These are phyloP conservation scores for Exophiala oligosperma DNA, from an alignment of 2,329 filamentous ascomycete genomes.

Conservation along the genomic window DNA sequence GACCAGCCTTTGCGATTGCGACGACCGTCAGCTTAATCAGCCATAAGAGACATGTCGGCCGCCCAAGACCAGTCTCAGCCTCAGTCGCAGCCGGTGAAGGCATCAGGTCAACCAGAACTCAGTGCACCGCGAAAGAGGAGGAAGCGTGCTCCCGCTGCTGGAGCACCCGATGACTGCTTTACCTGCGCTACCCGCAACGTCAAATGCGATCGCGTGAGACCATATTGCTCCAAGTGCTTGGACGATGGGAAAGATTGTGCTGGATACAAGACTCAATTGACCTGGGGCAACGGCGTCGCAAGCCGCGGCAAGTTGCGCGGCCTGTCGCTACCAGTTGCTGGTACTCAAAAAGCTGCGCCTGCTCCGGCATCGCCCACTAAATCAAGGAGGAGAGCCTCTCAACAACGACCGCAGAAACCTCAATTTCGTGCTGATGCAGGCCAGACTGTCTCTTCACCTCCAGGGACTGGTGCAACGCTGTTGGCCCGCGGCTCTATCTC, in stretches of 20 bases:
- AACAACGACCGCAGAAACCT: neutral
- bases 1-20: neutral
- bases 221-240: slow-evolving; percentile 93
- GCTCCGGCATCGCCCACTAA: slow-evolving; percentile 6
- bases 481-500: slow-evolving; percentile 2
- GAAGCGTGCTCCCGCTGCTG: slow-evolving; percentile 83
- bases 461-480: neutral
- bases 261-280: slow-evolving; percentile 94
- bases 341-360: slow-evolving; percentile 36
- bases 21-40: neutral
- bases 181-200: slow-evolving; percentile 80
- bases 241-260: slow-evolving; percentile 90
- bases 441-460: neutral
- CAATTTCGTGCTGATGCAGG: neutral
- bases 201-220: slow-evolving; percentile 86
- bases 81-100: neutral
- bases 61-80: slow-evolving; percentile 6
- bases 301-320: slow-evolving; percentile 93
- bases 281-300: slow-evolving; percentile 93
- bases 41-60: slow-evolving; percentile 7
- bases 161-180: slow-evolving; percentile 93
- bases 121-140: slow-evolving; percentile 63
- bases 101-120: slow-evolving; percentile 5
- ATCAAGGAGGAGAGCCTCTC: slow-evolving; percentile 18
- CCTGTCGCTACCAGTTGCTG: slow-evolving; percentile 69